These are phyloP conservation scores for Mortierella sp. DNA, from an alignment of 371 early-diverging fungal species.

Conservation along the genomic window DNA sequence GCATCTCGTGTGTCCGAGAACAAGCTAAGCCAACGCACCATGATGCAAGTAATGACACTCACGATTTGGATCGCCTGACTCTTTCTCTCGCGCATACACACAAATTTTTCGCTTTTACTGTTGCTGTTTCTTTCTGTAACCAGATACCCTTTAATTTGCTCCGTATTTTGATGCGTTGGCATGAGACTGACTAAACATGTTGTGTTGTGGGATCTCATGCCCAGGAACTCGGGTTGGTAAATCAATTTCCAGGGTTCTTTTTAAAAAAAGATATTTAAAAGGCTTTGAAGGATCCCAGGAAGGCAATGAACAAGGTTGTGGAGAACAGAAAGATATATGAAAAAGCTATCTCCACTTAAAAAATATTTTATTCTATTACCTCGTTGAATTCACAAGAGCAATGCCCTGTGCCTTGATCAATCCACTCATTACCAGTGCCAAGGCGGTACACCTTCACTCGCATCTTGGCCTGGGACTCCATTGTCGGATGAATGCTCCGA, in stretches of 20 bases:
- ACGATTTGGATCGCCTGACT: not conserved
- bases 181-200: too few species aligned
- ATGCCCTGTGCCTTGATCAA: slow-evolving; percentile 85
- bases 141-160: not conserved
- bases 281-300: too few species aligned
- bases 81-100: not conserved
- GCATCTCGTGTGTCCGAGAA: not conserved
- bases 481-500: slow-evolving; percentile 12
- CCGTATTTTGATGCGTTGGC: too few species aligned
- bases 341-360: not conserved
- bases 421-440: slow-evolving; percentile 75
- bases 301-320: not conserved
- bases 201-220: too few species aligned
- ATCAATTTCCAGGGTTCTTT: too few species aligned
- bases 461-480: slow-evolving; percentile 52
- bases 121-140: not conserved
- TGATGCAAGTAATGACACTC: not conserved
- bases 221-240: too few species aligned
- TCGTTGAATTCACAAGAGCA: slow-evolving; percentile 68
- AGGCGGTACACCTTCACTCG: slow-evolving; percentile 88
- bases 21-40: not conserved
- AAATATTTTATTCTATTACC: slow-evolving; percentile 49
- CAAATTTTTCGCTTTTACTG: not conserved
- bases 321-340: not conserved
- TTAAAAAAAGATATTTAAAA: too few species aligned